These are phyloP conservation scores for Saccharomycopsis sp. DNA, from an alignment of 805 yeast genomes.

Conservation along the genomic window DNA sequence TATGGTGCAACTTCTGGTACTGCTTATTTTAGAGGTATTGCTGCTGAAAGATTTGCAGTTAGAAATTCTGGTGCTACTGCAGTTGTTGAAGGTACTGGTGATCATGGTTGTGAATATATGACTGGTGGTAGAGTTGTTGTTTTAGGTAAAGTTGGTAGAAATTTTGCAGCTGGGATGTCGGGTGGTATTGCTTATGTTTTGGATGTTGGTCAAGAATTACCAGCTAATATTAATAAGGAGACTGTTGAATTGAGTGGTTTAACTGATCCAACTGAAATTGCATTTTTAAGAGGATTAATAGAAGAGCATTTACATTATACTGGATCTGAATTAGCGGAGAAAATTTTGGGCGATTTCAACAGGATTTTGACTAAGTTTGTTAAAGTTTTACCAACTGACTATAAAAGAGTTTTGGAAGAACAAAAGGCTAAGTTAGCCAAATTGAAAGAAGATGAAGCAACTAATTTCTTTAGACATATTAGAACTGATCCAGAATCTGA, in stretches of 20 bases:
- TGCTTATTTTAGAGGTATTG: constrained; percentile 92
- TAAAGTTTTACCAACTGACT: constrained; percentile 87
- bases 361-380: constrained; percentile 82
- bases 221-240: constrained; percentile 68
- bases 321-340: constrained; percentile 81
- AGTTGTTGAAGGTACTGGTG: constrained; percentile 96
- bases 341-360: constrained; percentile 80
- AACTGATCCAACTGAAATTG: constrained; percentile 86
- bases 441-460: constrained; percentile 49
- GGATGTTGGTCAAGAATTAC: constrained; percentile 87
- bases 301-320: constrained; percentile 97
- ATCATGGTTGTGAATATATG: constrained; percentile 99
- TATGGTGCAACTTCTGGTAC: constrained; percentile 97
- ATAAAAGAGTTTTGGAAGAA: constrained; percentile 78
- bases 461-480: constrained; percentile 61
- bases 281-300: constrained; percentile 83
- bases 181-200: constrained; percentile 98
- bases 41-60: constrained; percentile 97
- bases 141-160: constrained; percentile 84
- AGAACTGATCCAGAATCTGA: constrained; percentile 69
- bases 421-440: constrained; percentile 64
- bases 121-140: constrained; percentile 98
- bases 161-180: constrained; percentile 93
- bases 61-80: constrained; percentile 98
- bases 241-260: constrained; percentile 74